Base-by-base conservation (phyloP, 306 rosid genomes). In the Carpinus viminea region DNA sequence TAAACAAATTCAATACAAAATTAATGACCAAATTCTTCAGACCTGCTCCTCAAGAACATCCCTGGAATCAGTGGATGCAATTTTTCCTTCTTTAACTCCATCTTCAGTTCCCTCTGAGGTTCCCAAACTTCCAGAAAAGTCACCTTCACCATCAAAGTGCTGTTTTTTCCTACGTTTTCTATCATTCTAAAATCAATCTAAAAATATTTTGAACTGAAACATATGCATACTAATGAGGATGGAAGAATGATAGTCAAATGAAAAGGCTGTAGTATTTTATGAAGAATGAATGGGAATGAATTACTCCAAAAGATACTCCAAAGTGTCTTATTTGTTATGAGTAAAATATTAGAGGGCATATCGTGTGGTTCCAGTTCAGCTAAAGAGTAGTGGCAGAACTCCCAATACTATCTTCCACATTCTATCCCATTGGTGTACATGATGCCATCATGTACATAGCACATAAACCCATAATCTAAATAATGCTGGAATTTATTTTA, bases 41-140 rank as follows among this genome's bases (percentile, higher is more conserved):
- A 93, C 98, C 98, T 95, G 89, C 78, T 88, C 94, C 78, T 86
- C 88, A 53, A 83, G 84, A 76, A 82, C 78, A 84, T 84, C 89
- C 74, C 86, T 90, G 61, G 96, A 81, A 81, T 81, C 80, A 78
- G 83, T 74, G 70, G 89, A 79, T 68, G 79, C 52, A 69, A 81
- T 11, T 56, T 91, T 89, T 80, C 82, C 91, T 61, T 88, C 93
- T 86, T 72, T 87, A 80, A 71, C 82, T 74, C 31, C 88, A 74
- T 89, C 90, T 70, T 83, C 91, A 81, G 81, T 76, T 78, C 87
- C 87, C 68, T 86, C 90, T 53, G 89, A 83, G 76, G 74, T 76
- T 81, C 84, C 89, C 83, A 88, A 81, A 77, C 86, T 87, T 82
- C 87, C 96, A 86, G 98, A 87, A 78, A 82, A 77, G 82, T 89